Base-by-base conservation (phyloP, 129 eudicot genomes). In the Smallanthus sonchifolius region DNA sequence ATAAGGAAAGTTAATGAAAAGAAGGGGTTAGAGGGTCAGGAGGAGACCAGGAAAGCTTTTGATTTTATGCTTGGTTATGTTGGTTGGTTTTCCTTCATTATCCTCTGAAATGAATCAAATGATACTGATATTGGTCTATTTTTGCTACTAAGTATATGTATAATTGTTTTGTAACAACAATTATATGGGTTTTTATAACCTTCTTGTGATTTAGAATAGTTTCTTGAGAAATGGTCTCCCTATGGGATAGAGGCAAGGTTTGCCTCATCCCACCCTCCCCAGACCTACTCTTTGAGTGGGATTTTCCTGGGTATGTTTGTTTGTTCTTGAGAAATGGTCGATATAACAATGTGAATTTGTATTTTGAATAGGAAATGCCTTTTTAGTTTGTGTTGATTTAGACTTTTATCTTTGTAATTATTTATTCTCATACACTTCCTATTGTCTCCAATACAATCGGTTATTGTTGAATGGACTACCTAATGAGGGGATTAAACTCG, bases 31-130 rank as follows among this genome's bases (percentile, higher is more conserved):
- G 97, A 95, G 78, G 97, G 97, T 77, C 94, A 87, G 74, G 97
- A 88, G 80, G 99, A 95, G 77, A 95, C 97, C n/a, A 87, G 90
- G 68, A 95, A 89, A 85, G 99, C 99, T 67, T 95, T 75, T 80
- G 99, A 95, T 49, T 95, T 95, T 80, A 95, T 91, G 97, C 85
- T 95, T 13, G 74, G 83, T 79, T 87, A 84, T 82, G 92, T 95
- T 42, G 99, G 97, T 91, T 45, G 67, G 96, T 78, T 81, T 57
- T 74, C 76, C 43, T 63, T 32, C 30, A 67, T 13, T 48, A 45
- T 66, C 13, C 16, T 72, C 10, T 59, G 16, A 38, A 40, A 47
- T 66, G 62, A 51, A n/a, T n/a, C 11, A 65, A 11, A 37, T 40
- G n/a, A n/a, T n/a, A n/a, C n/a, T n/a, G n/a, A 1, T 54, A 40